phyloP scores from a whole-genome alignment of 2,329 filamentous ascomycete genomes.

The Chrysosphaeria jannelii region DNA sequence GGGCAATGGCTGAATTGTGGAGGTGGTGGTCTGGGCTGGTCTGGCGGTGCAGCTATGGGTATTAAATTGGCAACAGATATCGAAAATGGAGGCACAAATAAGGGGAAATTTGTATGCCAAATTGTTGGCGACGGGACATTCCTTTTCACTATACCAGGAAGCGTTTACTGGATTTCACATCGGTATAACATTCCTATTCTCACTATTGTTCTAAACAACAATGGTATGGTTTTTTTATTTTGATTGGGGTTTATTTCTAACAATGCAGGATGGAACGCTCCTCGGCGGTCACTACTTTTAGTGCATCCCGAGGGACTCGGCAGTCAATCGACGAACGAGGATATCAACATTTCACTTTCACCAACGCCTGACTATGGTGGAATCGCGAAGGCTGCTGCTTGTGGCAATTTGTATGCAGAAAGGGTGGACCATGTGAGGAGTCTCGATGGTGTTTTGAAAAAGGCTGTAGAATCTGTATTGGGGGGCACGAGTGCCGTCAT shows the following conservation, averaged over 20 bases:
- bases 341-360: conserved; percentile 29
- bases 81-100: conserved; percentile 10
- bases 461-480: conserved; percentile 20
- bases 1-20: conserved; percentile 22
- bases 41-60: conserved; percentile 18
- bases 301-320: conserved; percentile 26
- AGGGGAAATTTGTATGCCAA: conserved; percentile 17
- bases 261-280: conserved; percentile 24
- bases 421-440: conserved; percentile 15
- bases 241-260: background rate
- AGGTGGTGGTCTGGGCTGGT: conserved; percentile 21
- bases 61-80: conserved; percentile 16
- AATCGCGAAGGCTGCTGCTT: conserved; percentile 27
- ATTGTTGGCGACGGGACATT: conserved; percentile 19
- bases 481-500: conserved; percentile 20
- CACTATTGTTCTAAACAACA: conserved; percentile 20
- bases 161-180: conserved; percentile 17
- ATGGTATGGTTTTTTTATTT: conserved; percentile 10
- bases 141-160: conserved; percentile 17
- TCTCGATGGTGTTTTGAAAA: conserved; percentile 15
- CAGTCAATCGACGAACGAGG: conserved; percentile 24
- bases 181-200: conserved; percentile 17
- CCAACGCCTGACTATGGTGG: conserved; percentile 27
- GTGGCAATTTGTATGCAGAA: conserved; percentile 19
- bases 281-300: conserved; percentile 21